A percentile compares a stretch with the other conserved stretches of the same genome.
Conservation (phyloP, 305 asterid genomes). For the Solanum hybrid region DNA sequence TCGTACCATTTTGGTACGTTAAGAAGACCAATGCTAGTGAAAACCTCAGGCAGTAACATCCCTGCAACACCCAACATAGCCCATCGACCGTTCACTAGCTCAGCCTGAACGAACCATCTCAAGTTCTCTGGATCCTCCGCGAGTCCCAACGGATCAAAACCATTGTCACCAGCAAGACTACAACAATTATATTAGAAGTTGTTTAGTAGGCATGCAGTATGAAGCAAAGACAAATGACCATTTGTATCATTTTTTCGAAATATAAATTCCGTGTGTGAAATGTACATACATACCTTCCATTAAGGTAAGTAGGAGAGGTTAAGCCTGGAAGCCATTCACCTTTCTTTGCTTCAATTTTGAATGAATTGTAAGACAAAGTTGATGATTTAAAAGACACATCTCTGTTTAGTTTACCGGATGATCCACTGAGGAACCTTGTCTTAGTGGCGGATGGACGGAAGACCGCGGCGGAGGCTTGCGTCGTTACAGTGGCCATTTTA, state of each 20-base stretch:
- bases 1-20: conserved; percentile 88
- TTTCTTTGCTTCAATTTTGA: conserved; percentile 83
- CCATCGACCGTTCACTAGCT: conserved; percentile 90
- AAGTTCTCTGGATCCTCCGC: conserved; percentile 88
- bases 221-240: background rate
- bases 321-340: conserved; percentile 95
- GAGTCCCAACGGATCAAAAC: conserved; percentile 83
- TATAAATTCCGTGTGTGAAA: background rate
- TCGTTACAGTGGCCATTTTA: conserved; percentile 52
- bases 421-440: conserved; percentile 46
- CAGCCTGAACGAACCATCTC: conserved; percentile 79
- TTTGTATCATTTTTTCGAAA: background rate
- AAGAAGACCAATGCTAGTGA: conserved; percentile 55
- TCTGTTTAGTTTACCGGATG: conserved; percentile 46
- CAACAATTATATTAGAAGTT: background rate
- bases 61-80: conserved; percentile 97
- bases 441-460: conserved; percentile 47
- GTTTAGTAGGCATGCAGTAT: background rate
- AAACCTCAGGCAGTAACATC: conserved; percentile 76
- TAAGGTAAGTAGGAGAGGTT: conserved; percentile 69
- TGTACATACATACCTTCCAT: conserved; percentile 51
- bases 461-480: conserved; percentile 52
- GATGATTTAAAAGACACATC: conserved; percentile 37
- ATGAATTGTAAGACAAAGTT: conserved; percentile 8
- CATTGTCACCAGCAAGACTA: conserved; percentile 92